Evolutionary conservation across 441 rosid species (phyloP), one percentile per base, ranked within the genome.

Genomic region (Arabidopsis hybrid): DNA sequence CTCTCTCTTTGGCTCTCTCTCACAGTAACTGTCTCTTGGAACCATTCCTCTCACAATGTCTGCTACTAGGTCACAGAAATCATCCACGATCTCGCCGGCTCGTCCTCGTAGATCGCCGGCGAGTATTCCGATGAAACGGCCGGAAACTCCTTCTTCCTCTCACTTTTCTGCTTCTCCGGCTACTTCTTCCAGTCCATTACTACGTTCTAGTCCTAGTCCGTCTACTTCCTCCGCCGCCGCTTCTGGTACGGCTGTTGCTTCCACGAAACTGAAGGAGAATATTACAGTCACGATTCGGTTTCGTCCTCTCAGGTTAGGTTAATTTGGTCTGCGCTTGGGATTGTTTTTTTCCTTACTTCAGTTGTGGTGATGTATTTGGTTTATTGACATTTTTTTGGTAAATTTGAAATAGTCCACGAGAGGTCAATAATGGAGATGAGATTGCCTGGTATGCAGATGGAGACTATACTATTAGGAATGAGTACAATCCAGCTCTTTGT

Each of bases 361-460:
- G 40, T 12, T 60, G 21, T 16, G n/a, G 4, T 55, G 65, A 45
- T 39, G 8, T 11, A 14, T 7, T 66, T 45, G 75, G 34, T 2
- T 2, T 69, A 35, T 76, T 79, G 47, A 63, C 49, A 18, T 8
- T 36, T 12, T 76, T 61, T n/a, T 12, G 43, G 40, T 52, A 1
- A 5, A 60, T 46, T 57, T 43, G 50, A 49, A 14, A 72, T 81
- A 95, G 99, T 84, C 86, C 73, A 9, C 79, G 96, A 74, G 97
- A 95, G 83, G 84, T 89, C 72, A 84, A 82, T 60, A 88, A 86
- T 83, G 99, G 99, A 40, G 97, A 92, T 63, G 97, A 88, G 87
- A 82, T 91, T 52, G 91, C 97, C 0, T 91, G 99, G 99, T 92
- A 88, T 72, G 97, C 97, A 1, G 97, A 91, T 78, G 97, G 97